Conservation (phyloP, 176 grass and related monocot genomes). For the Oryza nivara region DNA sequence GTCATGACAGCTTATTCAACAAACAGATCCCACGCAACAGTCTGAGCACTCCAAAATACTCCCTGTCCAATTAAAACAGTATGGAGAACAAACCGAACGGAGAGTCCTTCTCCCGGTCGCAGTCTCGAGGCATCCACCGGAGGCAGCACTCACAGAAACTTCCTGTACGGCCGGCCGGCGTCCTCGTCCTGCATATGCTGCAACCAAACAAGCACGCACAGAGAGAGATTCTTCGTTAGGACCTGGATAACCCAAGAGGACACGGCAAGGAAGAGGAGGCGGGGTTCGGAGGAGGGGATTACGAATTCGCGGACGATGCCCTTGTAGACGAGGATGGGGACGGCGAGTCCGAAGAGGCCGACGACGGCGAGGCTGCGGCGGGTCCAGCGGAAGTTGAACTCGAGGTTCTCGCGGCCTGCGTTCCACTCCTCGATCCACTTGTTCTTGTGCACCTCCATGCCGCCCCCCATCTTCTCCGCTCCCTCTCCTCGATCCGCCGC, state of each 20-base stretch:
- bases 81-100: conserved; percentile 50
- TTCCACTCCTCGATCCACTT: conserved; percentile 79
- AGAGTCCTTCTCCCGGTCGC: conserved; percentile 21
- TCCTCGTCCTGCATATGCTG: conserved; percentile 99
- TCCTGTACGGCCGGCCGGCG: conserved; percentile 73
- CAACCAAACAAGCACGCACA: conserved; percentile 11
- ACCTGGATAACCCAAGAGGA: background rate
- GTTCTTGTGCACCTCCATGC: conserved; percentile 91
- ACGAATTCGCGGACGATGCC: conserved; percentile 87
- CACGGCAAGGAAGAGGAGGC: background rate
- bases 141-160: conserved; percentile 66
- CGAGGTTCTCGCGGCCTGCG: conserved; percentile 71
- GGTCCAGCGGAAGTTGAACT: conserved; percentile 74
- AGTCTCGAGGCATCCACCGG: background rate
- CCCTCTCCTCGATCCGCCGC: conserved; percentile 1
- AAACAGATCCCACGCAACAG: conserved; percentile 2
- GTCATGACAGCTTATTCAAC: conserved; percentile 56
- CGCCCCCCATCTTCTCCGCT: conserved; percentile 63
- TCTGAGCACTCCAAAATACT: conserved; percentile 26
- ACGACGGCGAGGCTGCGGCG: conserved; percentile 74
- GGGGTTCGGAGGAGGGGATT: background rate
- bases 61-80: conserved; percentile 40
- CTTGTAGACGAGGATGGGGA: conserved; percentile 82
- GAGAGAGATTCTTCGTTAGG: conserved; percentile 43
- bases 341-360: conserved; percentile 75